phyloP scores from a whole-genome alignment of 805 yeast species.

The Candida rishiriensis region DNA sequence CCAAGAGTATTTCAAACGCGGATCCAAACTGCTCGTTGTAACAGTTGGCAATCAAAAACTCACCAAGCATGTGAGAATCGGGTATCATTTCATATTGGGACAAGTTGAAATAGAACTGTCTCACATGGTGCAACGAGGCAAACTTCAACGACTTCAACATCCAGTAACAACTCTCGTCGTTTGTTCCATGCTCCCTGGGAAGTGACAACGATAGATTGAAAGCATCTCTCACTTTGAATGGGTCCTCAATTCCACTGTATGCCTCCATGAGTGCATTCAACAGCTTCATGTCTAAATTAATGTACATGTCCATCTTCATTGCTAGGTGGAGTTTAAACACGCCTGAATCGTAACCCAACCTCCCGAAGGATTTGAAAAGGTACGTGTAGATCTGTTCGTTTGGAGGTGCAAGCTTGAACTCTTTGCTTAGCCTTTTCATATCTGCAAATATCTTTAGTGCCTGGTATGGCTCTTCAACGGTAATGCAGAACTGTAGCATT shows the following conservation, averaged over 20 bases:
- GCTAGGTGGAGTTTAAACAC: slow-evolving; percentile 58
- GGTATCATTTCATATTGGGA: slow-evolving; percentile 51
- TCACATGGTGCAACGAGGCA: slow-evolving; percentile 49
- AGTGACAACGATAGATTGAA: slow-evolving; percentile 56
- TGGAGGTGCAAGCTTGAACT: slow-evolving; percentile 49
- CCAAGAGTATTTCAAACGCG: slow-evolving; percentile 48
- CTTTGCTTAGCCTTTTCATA: slow-evolving; percentile 50
- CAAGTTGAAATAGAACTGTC: slow-evolving; percentile 57
- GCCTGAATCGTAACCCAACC: slow-evolving; percentile 56
- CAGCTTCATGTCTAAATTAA: slow-evolving; percentile 52
- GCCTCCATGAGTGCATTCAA: slow-evolving; percentile 64
- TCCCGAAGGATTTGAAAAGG: slow-evolving; percentile 59
- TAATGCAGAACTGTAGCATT: slow-evolving; percentile 52
- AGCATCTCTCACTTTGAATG: slow-evolving; percentile 50
- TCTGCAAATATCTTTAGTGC: slow-evolving; percentile 60
- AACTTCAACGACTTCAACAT: slow-evolving; percentile 62
- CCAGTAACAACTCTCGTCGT: slow-evolving; percentile 59
- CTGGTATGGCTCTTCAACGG: slow-evolving; percentile 51
- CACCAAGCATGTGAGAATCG: slow-evolving; percentile 47
- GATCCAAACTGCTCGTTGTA: slow-evolving; percentile 55
- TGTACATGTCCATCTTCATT: slow-evolving; percentile 55
- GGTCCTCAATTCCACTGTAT: slow-evolving; percentile 53
- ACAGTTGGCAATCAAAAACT: slow-evolving; percentile 65
- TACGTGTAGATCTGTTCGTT: slow-evolving; percentile 53
- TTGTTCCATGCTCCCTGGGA: slow-evolving; percentile 48